phyloP scores from a whole-genome alignment of 345 rosid genomes.

The Salix udensis region DNA sequence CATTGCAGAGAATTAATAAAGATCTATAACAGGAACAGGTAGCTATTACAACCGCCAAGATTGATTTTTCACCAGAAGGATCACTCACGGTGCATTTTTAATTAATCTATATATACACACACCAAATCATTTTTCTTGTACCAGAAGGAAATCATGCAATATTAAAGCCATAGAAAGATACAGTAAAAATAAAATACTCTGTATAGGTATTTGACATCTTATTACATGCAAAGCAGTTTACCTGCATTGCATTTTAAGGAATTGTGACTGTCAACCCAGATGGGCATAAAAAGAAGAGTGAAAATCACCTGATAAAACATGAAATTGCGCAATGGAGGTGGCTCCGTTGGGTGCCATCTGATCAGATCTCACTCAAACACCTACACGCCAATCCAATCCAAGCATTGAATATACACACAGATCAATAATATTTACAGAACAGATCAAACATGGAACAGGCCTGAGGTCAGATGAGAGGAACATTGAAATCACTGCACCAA shows the following conservation, averaged over 20 bases:
- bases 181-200: not conserved
- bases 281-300: not conserved
- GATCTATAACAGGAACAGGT: not conserved
- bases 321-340: slow-evolving; percentile 84
- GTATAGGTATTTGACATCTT: no score
- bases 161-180: not conserved
- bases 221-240: not conserved
- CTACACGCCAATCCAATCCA: not conserved
- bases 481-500: slow-evolving; percentile 28
- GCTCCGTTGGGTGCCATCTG: slow-evolving; percentile 48
- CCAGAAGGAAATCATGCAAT: not conserved
- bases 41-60: not conserved
- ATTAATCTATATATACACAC: not conserved
- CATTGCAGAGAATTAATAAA: no score
- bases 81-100: not conserved
- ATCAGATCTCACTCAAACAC: slow-evolving; percentile 28
- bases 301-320: slow-evolving; percentile 73
- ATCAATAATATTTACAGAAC: not conserved
- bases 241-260: not conserved
- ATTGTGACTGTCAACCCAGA: not conserved
- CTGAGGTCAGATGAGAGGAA: not conserved
- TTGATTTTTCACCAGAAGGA: slow-evolving; percentile 5
- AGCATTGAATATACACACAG: not conserved
- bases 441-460: not conserved
- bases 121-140: not conserved